phyloP scores from a whole-genome alignment of 345 rosid species.

The Boechera retrofracta region DNA sequence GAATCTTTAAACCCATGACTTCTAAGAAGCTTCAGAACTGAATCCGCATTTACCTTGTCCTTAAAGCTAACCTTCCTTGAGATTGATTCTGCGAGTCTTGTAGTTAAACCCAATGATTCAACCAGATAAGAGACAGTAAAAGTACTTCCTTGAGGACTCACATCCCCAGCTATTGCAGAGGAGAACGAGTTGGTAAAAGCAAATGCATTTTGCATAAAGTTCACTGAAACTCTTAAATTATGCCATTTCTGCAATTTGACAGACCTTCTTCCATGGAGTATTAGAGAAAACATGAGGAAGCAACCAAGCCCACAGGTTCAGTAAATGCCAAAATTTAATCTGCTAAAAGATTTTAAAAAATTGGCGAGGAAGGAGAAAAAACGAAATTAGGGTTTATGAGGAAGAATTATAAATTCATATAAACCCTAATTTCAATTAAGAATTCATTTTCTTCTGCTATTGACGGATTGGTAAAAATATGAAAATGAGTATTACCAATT shows the following conservation, averaged over 20 bases:
- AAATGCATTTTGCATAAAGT: constrained; percentile 2
- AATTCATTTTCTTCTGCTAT: too few relatives aligned
- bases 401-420: too few relatives aligned
- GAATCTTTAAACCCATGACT: constrained; percentile 43
- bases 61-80: constrained; percentile 33
- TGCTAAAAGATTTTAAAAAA: too few relatives aligned
- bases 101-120: constrained; percentile 43
- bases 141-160: neutral
- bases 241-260: constrained; percentile 36
- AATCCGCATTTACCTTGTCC: constrained; percentile 32
- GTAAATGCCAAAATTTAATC: too few relatives aligned
- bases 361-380: too few relatives aligned
- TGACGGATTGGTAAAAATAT: too few relatives aligned
- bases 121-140: constrained; percentile 42
- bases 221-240: constrained; percentile 12
- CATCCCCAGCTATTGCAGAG: neutral
- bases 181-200: constrained; percentile 19
- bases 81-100: constrained; percentile 23
- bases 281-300: constrained; percentile 6
- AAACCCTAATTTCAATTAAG: too few relatives aligned
- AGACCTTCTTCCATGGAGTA: constrained; percentile 29
- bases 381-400: too few relatives aligned
- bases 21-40: constrained; percentile 35
- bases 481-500: neutral
- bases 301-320: too few relatives aligned